These are phyloP conservation scores for Fusarium keratoplasticum DNA, from an alignment of 2,329 filamentous ascomycete species.

Conservation along the genomic window DNA sequence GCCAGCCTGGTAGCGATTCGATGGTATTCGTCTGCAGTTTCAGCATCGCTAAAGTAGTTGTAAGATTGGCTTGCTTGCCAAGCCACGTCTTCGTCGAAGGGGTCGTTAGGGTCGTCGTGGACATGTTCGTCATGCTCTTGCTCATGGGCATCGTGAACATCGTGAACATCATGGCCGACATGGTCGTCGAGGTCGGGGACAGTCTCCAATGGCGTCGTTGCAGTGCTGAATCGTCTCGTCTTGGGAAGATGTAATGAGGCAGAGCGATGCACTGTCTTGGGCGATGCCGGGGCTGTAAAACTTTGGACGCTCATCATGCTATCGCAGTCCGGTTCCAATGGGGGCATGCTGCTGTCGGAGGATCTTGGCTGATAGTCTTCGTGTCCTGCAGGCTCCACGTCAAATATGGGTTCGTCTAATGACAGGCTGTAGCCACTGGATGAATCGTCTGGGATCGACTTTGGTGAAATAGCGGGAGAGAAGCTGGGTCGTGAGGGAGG, in stretches of 20 bases:
- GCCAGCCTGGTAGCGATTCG: conserved; percentile 50
- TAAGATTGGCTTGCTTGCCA: conserved; percentile 34
- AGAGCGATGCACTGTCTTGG: conserved; percentile 20
- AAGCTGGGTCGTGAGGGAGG: conserved; percentile 12
- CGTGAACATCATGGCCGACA: conserved; percentile 13
- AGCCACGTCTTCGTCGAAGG: conserved; percentile 24
- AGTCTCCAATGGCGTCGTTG: conserved; percentile 20
- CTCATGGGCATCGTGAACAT: not conserved
- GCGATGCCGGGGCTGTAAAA: conserved; percentile 34
- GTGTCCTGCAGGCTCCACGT: conserved; percentile 31
- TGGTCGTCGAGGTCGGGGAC: conserved; percentile 2
- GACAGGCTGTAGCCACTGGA: conserved; percentile 40
- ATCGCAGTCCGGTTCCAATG: conserved; percentile 42
- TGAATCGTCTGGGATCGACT: conserved; percentile 36
- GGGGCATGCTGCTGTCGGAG: conserved; percentile 37
- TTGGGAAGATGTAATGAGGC: conserved; percentile 28
- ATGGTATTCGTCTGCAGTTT: conserved; percentile 51
- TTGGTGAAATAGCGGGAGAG: conserved; percentile 34
- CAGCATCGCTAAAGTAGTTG: conserved; percentile 47
- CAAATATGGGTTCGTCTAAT: conserved; percentile 36
- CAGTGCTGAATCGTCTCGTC: conserved; percentile 27
- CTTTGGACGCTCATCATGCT: conserved; percentile 40
- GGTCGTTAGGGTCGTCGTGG: conserved; percentile 10
- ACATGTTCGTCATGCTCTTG: conserved; percentile 8
- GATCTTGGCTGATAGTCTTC: conserved; percentile 29